A percentile compares a stretch with the other conserved stretches of the same genome.
phyloP scores from a whole-genome alignment of 2,329 filamentous ascomycete genomes.

The Pseudodiploospora longispora region DNA sequence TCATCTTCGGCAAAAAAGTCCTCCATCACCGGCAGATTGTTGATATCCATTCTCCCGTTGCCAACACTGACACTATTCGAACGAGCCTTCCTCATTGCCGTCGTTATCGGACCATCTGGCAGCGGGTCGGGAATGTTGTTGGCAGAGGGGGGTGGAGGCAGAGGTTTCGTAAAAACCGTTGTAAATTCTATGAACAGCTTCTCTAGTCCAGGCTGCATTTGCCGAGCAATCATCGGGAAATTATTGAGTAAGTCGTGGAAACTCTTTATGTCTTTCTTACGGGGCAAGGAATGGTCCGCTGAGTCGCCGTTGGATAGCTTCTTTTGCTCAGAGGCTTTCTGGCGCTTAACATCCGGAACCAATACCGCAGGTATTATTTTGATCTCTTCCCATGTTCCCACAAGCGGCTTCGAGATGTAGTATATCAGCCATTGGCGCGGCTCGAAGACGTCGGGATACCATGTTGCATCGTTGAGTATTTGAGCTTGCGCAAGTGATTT shows the following conservation, averaged over 20 bases:
- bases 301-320: slow-evolving; percentile 28
- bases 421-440: slow-evolving; percentile 93
- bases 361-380: slow-evolving; percentile 61
- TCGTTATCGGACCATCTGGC: slow-evolving; percentile 47
- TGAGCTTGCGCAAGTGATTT: slow-evolving; percentile 86
- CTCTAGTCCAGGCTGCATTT: slow-evolving; percentile 91
- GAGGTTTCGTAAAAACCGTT: slow-evolving; percentile 72
- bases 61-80: slow-evolving; percentile 39
- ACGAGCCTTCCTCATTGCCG: slow-evolving; percentile 47
- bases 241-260: slow-evolving; percentile 85
- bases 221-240: slow-evolving; percentile 90
- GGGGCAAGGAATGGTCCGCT: slow-evolving; percentile 33
- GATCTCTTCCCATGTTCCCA: slow-evolving; percentile 73
- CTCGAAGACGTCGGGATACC: slow-evolving; percentile 83
- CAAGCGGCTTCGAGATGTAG: slow-evolving; percentile 83
- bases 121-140: slow-evolving; percentile 49
- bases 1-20: slow-evolving; percentile 77
- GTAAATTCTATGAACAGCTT: slow-evolving; percentile 85
- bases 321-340: slow-evolving; percentile 28
- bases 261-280: slow-evolving; percentile 84
- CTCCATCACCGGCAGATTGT: slow-evolving; percentile 44
- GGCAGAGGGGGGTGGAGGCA: slow-evolving; percentile 66
- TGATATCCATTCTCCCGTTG: slow-evolving; percentile 22
- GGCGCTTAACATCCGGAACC: slow-evolving; percentile 35
- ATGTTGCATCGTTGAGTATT: slow-evolving; percentile 73